A percentile compares a stretch with the other conserved stretches of the same genome.
Evolutionary conservation across 75 land plant genomes (phyloP).

Genomic region (Pseudotsuga menziesii): DNA sequence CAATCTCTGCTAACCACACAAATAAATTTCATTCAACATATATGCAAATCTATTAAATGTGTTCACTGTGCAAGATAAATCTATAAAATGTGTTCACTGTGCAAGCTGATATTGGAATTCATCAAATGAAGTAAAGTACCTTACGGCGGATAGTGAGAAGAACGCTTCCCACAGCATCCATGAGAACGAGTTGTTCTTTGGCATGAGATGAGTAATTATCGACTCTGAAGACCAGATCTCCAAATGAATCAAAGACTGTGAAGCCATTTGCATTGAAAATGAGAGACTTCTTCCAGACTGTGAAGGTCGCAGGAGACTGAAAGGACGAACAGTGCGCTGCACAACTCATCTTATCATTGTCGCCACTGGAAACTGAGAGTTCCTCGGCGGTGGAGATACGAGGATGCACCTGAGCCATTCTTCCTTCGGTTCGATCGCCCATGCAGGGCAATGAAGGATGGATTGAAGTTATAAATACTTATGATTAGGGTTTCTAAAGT

Average conservation of each 20-base stretch:
- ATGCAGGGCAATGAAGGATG: too few relatives aligned
- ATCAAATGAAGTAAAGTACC: constrained; percentile 10
- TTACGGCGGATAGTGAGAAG: constrained; percentile 22
- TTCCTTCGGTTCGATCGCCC: too few relatives aligned
- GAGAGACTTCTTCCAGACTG: constrained; percentile 47
- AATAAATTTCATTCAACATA: too few relatives aligned
- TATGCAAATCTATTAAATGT: too few relatives aligned
- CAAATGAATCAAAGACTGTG: constrained; percentile 33
- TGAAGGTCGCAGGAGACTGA: constrained; percentile 5
- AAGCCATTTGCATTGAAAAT: constrained; percentile 30
- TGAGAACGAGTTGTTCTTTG: constrained; percentile 18
- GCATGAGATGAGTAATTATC: constrained; percentile 28
- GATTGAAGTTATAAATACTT: too few relatives aligned
- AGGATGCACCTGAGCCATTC: too few relatives aligned
- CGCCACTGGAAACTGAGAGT: too few relatives aligned
- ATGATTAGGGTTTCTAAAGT: too few relatives aligned
- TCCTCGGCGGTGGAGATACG: too few relatives aligned
- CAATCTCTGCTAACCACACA: constrained; percentile 18
- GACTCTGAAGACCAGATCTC: constrained; percentile 27
- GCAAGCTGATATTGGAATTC: neutral
- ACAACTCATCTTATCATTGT: too few relatives aligned
- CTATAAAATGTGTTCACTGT: neutral
- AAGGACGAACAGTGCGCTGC: too few relatives aligned
- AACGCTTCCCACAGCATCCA: constrained; percentile 32
- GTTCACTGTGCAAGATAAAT: too few relatives aligned